These are phyloP conservation scores for Aspergillus baeticus DNA, from an alignment of 495 filamentous ascomycete species.

Conservation along the genomic window DNA sequence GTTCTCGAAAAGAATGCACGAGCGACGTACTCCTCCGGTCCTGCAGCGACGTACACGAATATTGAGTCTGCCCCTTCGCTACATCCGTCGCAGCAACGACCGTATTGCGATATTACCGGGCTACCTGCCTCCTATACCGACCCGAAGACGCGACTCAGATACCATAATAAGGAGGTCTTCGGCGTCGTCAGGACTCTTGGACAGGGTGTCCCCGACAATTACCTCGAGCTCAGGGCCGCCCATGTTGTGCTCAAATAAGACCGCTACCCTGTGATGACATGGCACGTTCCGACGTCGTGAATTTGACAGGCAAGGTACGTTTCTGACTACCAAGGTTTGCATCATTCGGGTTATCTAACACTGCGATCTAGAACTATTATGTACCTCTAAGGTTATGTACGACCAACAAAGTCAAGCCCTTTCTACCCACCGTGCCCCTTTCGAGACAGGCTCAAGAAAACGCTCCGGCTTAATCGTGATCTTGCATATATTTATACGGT, in stretches of 20 bases:
- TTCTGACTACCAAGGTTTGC: too few relatives aligned
- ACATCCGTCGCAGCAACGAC: conserved; percentile 66
- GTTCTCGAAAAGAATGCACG: conserved; percentile 74
- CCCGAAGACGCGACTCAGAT: conserved; percentile 87
- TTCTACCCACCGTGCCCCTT: conserved; percentile 76
- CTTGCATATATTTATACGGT: conserved; percentile 32
- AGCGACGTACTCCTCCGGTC: conserved; percentile 47
- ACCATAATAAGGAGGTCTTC: conserved; percentile 89
- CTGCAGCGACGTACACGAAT: conserved; percentile 87
- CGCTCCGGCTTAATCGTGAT: conserved; percentile 98
- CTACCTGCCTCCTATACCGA: conserved; percentile 85
- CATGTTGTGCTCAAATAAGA: conserved; percentile 86
- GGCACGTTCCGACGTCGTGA: not conserved
- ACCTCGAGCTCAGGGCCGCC: conserved; percentile 83
- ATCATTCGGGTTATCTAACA: not conserved
- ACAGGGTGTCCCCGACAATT: conserved; percentile 79
- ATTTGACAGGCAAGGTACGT: conserved; percentile 5
- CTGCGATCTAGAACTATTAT: not conserved
- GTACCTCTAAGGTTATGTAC: conserved; percentile 28
- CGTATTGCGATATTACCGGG: conserved; percentile 95
- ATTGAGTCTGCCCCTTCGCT: conserved; percentile 88
- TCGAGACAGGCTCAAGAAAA: conserved; percentile 74
- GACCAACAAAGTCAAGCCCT: conserved; percentile 90
- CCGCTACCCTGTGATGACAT: not conserved
- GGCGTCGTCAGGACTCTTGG: conserved; percentile 70